phyloP scores from a whole-genome alignment of 345 rosid species.

The Clausena lansium region DNA sequence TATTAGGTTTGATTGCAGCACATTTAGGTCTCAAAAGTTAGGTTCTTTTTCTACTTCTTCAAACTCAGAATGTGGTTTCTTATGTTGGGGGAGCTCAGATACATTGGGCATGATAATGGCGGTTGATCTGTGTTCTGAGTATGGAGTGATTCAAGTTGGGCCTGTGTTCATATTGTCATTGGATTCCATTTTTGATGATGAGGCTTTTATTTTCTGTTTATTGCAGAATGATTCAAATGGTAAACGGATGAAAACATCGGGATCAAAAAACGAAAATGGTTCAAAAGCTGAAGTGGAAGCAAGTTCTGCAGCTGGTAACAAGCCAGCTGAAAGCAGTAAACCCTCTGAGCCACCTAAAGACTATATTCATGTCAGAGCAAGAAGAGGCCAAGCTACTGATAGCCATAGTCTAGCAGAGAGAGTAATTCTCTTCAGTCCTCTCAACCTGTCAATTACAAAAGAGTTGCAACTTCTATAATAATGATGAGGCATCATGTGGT shows the following conservation, averaged over 20 bases:
- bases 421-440: conserved; percentile 44
- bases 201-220: conserved; percentile 8
- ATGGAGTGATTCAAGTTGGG: background rate
- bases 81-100: background rate
- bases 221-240: conserved; percentile 58
- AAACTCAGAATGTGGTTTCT: background rate
- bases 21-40: background rate
- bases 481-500: background rate
- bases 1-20: background rate
- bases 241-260: conserved; percentile 48
- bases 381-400: conserved; percentile 98
- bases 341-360: conserved; percentile 81
- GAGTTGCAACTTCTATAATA: background rate
- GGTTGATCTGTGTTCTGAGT: background rate
- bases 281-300: conserved; percentile 64
- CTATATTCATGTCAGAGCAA: conserved; percentile 94
- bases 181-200: background rate
- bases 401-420: conserved; percentile 98
- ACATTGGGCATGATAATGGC: background rate
- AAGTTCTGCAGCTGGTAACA: conserved; percentile 58
- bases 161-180: background rate
- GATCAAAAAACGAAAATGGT: conserved; percentile 49
- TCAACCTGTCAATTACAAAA: conserved; percentile 1
- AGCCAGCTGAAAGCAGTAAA: conserved; percentile 48
- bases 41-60: background rate